Conservation (phyloP, 495 filamentous ascomycete genomes). For the Penicillium canariense region DNA sequence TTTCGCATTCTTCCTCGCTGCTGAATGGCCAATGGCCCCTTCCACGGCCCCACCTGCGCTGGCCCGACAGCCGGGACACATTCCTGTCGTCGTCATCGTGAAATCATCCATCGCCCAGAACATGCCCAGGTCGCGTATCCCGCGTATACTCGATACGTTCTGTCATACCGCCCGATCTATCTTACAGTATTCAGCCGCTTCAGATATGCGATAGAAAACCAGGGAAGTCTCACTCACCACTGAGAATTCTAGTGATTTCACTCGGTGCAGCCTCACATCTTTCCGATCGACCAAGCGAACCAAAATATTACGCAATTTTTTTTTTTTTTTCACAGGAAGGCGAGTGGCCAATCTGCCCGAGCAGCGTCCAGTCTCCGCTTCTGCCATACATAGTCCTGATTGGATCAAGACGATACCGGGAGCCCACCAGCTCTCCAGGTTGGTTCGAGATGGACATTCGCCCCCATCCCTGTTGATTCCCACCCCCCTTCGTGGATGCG, state of each 20-base stretch:
- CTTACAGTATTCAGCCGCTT: no score
- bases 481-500: not conserved
- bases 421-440: slow-evolving; percentile 16
- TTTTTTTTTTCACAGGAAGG: not conserved
- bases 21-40: not conserved
- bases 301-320: slow-evolving; percentile 1
- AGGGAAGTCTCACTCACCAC: no score
- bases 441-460: slow-evolving; percentile 11
- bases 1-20: not conserved
- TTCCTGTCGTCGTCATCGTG: slow-evolving; percentile 27
- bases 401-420: not conserved
- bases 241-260: not conserved
- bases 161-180: not conserved
- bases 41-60: not conserved
- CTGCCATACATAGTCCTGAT: not conserved
- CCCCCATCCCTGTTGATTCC: not conserved
- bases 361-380: slow-evolving; percentile 10
- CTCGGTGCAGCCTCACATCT: no score
- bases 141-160: not conserved
- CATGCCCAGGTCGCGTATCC: not conserved
- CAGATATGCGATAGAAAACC: no score
- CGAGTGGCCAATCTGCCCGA: slow-evolving; percentile 11
- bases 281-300: not conserved
- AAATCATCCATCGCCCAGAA: slow-evolving; percentile 16
- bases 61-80: slow-evolving; percentile 1